Conservation (phyloP, 176 grass and related monocot genomes). For the Tillandsia leiboldiana region DNA sequence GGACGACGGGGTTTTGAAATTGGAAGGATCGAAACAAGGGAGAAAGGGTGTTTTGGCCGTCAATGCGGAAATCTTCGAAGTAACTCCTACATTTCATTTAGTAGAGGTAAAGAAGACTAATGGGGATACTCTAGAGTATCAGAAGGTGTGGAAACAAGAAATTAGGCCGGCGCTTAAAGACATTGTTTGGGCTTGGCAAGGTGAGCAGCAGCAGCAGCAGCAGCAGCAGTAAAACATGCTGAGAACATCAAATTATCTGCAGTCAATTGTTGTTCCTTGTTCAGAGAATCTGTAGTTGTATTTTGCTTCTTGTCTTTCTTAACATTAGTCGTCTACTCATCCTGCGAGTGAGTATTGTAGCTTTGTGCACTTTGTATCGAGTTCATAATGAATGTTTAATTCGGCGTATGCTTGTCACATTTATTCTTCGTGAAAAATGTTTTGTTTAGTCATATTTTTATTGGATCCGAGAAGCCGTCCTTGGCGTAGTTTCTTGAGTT, state of each 20-base stretch:
- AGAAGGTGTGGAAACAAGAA: slow-evolving; percentile 44
- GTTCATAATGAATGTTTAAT: not conserved
- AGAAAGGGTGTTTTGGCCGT: slow-evolving; percentile 66
- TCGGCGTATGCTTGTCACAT: not conserved
- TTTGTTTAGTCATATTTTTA: not conserved
- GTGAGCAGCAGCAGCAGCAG: slow-evolving; percentile 27
- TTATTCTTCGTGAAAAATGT: not conserved
- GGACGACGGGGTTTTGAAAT: slow-evolving; percentile 46
- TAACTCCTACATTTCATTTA: slow-evolving; percentile 67
- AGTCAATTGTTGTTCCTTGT: slow-evolving; percentile 1
- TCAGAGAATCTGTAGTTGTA: not conserved
- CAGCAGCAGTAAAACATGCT: not conserved
- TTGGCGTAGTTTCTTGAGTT: not conserved
- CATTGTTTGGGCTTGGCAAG: slow-evolving; percentile 92
- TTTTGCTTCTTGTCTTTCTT: slow-evolving; percentile 4
- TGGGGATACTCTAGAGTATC: slow-evolving; percentile 74
- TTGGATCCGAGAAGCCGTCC: not conserved
- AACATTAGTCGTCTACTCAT: not conserved
- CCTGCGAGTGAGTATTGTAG: not conserved
- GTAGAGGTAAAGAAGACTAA: slow-evolving; percentile 74
- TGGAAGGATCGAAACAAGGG: slow-evolving; percentile 42
- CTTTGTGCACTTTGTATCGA: not conserved
- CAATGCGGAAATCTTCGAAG: slow-evolving; percentile 57
- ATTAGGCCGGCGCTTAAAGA: slow-evolving; percentile 65
- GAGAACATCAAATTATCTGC: not conserved